Evolutionary conservation across 2,329 filamentous ascomycete genomes (phyloP).

Genomic region (Leptographium wingfieldii): DNA sequence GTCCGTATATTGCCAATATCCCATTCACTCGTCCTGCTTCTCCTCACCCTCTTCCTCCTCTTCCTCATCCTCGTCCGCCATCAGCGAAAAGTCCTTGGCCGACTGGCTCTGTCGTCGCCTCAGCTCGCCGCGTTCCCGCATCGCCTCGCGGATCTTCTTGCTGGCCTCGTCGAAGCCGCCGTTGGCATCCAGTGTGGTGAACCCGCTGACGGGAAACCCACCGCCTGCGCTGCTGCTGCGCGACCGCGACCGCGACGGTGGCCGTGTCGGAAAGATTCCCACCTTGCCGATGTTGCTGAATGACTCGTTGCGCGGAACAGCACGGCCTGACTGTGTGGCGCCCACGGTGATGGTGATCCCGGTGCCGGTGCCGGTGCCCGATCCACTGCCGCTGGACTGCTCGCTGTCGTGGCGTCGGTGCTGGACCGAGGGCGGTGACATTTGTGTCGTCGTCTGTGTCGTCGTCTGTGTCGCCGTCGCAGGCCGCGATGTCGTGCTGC

Average conservation of each 20-base stretch:
- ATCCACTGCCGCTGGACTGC: conserved; percentile 24
- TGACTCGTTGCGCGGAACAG: conserved; percentile 73
- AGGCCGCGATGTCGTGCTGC: not conserved
- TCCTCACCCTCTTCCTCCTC: conserved; percentile 1
- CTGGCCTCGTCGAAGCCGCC: conserved; percentile 73
- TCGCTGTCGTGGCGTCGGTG: conserved; percentile 29
- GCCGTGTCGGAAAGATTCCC: conserved; percentile 80
- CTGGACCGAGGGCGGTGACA: no score
- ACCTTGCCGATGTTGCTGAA: conserved; percentile 83
- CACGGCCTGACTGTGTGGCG: conserved; percentile 41
- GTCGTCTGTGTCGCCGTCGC: not conserved
- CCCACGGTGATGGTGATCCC: conserved; percentile 17
- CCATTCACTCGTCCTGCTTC: not conserved
- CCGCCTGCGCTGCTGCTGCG: conserved; percentile 58
- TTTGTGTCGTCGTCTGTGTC: not conserved
- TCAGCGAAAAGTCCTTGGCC: conserved; percentile 9
- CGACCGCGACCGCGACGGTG: conserved; percentile 69
- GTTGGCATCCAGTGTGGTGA: conserved; percentile 54
- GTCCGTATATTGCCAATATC: not conserved
- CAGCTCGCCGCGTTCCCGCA: conserved; percentile 61
- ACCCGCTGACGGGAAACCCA: conserved; percentile 54
- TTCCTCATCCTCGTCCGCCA: conserved; percentile 9
- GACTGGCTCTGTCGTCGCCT: conserved; percentile 38
- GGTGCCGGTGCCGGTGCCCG: conserved; percentile 10
- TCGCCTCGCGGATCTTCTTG: conserved; percentile 71